A percentile compares a stretch with the other conserved stretches of the same genome.
phyloP scores from a whole-genome alignment of 768 basidiomycete genomes.

The Suillus cothurnatus region DNA sequence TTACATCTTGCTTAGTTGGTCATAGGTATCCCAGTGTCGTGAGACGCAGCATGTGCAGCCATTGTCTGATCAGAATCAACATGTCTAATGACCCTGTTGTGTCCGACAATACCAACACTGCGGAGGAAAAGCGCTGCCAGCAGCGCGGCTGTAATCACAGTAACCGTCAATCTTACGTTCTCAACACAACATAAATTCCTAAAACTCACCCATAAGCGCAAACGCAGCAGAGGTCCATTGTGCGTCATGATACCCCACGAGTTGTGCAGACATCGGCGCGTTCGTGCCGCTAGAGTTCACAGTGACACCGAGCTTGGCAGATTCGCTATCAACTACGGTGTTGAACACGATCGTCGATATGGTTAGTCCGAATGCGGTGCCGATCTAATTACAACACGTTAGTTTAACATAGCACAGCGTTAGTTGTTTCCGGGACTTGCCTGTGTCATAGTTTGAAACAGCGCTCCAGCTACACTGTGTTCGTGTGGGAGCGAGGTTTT shows the following conservation, averaged over 20 bases:
- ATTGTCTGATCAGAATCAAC: conserved; percentile 27
- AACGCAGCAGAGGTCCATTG: conserved; percentile 69
- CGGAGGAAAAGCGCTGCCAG: conserved; percentile 41
- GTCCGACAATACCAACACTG: conserved; percentile 44
- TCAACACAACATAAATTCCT: background rate
- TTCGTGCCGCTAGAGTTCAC: conserved; percentile 29
- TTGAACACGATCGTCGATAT: conserved; percentile 75
- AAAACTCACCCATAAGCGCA: conserved; percentile 53
- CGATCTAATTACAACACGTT: conserved; percentile 46
- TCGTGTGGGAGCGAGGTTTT: conserved; percentile 67
- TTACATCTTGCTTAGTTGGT: background rate
- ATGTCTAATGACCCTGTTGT: conserved; percentile 14
- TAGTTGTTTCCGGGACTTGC: conserved; percentile 32
- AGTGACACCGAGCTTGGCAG: conserved; percentile 34
- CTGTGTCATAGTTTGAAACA: conserved; percentile 82
- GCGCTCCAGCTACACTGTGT: conserved; percentile 72
- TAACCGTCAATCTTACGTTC: background rate
- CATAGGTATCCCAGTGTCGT: background rate
- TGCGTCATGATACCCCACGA: conserved; percentile 61
- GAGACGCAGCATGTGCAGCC: conserved; percentile 1
- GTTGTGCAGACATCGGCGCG: conserved; percentile 38
- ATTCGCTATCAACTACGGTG: conserved; percentile 41
- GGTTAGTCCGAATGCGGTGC: conserved; percentile 69
- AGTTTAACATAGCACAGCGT: background rate
- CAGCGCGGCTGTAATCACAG: conserved; percentile 25